These are phyloP conservation scores for Exophiala spinifera DNA, from an alignment of 2,329 filamentous ascomycete genomes.

Conservation along the genomic window DNA sequence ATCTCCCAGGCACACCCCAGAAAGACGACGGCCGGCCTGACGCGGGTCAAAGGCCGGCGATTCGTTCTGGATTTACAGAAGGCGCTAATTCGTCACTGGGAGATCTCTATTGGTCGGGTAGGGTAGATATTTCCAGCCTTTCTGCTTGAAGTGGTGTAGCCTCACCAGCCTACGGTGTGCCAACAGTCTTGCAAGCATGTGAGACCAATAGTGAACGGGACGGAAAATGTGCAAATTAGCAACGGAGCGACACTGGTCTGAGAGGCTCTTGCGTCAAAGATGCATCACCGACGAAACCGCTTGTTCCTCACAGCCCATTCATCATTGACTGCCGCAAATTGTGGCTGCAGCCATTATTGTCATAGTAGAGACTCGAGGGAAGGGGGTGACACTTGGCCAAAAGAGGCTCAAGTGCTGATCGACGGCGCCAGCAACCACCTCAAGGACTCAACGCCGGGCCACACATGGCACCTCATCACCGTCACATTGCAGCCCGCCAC, in stretches of 20 bases:
- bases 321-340: not conserved
- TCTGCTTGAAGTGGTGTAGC: constrained; percentile 10
- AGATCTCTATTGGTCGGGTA: not conserved
- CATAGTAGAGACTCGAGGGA: not conserved
- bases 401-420: constrained; percentile 13
- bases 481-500: constrained; percentile 18
- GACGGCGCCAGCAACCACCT: constrained; percentile 17
- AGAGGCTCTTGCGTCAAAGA: constrained; percentile 7
- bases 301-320: not conserved
- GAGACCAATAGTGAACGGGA: not conserved
- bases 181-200: not conserved
- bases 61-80: not conserved
- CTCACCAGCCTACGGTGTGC: too few relatives aligned
- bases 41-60: not conserved
- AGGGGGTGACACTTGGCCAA: constrained; percentile 10
- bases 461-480: constrained; percentile 21
- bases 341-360: not conserved
- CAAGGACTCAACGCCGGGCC: constrained; percentile 22
- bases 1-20: not conserved
- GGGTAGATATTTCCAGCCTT: constrained; percentile 3
- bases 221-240: too few relatives aligned
- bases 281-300: constrained; percentile 1
- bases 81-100: constrained; percentile 10
- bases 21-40: not conserved
- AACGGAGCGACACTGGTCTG: not conserved